Percentiles rank a stretch among this genome's conserved stretches.
These are phyloP conservation scores for Lodderomyces metapsilosis DNA, from an alignment of 1,139 yeast genomes.

Conservation along the genomic window DNA sequence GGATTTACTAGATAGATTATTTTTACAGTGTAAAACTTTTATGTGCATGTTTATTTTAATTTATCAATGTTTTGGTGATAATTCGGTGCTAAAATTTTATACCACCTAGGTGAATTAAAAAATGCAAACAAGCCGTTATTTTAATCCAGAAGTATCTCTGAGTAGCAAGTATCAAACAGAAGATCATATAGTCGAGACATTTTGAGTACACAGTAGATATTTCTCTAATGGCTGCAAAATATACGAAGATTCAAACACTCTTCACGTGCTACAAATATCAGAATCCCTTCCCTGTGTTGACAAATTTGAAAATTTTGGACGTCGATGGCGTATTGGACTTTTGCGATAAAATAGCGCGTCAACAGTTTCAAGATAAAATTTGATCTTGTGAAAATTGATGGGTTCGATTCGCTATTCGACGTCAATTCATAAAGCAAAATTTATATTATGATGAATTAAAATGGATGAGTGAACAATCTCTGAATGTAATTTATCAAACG, in stretches of 20 bases:
- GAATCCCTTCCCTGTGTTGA: conserved; percentile 1
- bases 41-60: no score
- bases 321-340: conserved; percentile 4
- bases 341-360: no score
- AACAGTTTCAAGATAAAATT: neutral
- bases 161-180: no score
- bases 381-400: neutral
- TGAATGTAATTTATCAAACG: conserved; percentile 39
- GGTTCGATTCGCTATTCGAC: conserved; percentile 1
- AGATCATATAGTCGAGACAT: no score
- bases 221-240: neutral
- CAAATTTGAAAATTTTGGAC: conserved; percentile 1
- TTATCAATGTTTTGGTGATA: no score
- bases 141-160: no score
- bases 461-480: conserved; percentile 56
- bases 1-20: no score
- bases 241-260: neutral
- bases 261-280: neutral
- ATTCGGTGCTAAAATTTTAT: no score
- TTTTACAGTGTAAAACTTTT: no score
- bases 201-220: no score
- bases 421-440: neutral
- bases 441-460: conserved; percentile 39
- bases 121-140: no score
- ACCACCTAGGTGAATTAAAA: no score